A percentile compares a stretch with the other conserved stretches of the same genome.
Conservation (phyloP, 2,329 filamentous ascomycete genomes). For the Scortechinia acanthostroma region DNA sequence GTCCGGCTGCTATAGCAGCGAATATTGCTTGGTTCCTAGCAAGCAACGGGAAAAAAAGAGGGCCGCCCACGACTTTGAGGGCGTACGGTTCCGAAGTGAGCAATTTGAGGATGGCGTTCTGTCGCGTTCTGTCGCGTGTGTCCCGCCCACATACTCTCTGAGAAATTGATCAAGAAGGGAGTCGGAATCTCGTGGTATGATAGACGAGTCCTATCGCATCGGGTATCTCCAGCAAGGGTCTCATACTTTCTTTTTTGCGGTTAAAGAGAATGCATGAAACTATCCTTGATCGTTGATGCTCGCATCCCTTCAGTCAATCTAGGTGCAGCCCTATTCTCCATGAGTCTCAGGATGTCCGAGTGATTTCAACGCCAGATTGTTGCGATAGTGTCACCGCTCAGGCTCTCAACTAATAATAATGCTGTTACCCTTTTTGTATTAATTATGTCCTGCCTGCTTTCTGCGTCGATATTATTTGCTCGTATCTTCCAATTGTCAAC, state of each 20-base stretch:
- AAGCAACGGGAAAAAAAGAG: neutral
- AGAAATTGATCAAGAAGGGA: neutral
- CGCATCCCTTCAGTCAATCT: too few species aligned
- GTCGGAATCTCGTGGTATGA: neutral
- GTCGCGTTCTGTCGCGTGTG: constrained; percentile 8
- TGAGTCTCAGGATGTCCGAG: too few species aligned
- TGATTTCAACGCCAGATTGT: too few species aligned
- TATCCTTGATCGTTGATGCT: too few species aligned
- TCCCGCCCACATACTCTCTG: constrained; percentile 6
- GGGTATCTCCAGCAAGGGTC: neutral
- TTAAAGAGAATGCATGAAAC: constrained; percentile 22
- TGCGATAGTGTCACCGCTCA: too few species aligned
- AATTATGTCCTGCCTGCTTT: too few species aligned
- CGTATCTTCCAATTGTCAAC: too few species aligned
- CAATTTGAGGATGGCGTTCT: constrained; percentile 11
- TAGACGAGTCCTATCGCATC: neutral
- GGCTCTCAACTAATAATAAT: too few species aligned
- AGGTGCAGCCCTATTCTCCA: too few species aligned
- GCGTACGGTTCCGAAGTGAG: constrained; percentile 9
- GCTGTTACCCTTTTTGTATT: too few species aligned
- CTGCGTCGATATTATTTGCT: too few species aligned
- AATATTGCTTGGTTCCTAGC: neutral
- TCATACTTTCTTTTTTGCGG: constrained; percentile 10
- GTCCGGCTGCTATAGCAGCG: neutral
- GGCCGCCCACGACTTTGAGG: constrained; percentile 6